Percentiles rank a stretch among this genome's conserved stretches.
Conservation (phyloP, 2,329 filamentous ascomycete genomes). For the Colletotrichum eleusines region DNA sequence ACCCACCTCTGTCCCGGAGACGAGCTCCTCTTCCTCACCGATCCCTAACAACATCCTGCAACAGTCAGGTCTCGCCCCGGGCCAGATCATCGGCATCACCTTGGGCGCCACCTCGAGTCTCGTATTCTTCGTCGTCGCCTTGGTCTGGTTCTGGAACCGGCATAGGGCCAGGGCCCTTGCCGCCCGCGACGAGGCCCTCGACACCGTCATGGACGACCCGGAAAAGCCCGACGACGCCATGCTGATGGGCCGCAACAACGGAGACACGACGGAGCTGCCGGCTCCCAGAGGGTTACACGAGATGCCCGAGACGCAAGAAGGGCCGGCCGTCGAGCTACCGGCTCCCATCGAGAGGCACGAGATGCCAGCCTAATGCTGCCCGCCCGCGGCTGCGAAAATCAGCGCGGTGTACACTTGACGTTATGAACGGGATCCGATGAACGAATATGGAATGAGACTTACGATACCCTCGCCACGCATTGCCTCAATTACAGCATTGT, state of each 20-base stretch:
- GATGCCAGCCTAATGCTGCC: constrained; percentile 20
- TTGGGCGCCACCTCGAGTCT: constrained; percentile 34
- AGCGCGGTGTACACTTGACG: background rate
- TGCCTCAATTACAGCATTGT: constrained; percentile 20
- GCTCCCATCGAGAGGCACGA: constrained; percentile 36
- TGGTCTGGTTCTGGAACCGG: constrained; percentile 40
- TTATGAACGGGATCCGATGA: constrained; percentile 8
- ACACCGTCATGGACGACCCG: constrained; percentile 29
- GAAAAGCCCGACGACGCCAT: constrained; percentile 32
- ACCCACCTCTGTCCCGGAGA: constrained; percentile 6
- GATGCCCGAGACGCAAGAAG: constrained; percentile 38
- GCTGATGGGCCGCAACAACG: constrained; percentile 15
- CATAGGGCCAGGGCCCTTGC: constrained; percentile 17
- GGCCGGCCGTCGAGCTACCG: constrained; percentile 27
- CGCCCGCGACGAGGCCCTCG: constrained; percentile 26
- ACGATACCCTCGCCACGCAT: constrained; percentile 41
- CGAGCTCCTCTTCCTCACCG: constrained; percentile 7
- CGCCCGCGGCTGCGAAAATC: background rate
- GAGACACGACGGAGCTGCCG: constrained; percentile 27
- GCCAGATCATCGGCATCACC: constrained; percentile 39
- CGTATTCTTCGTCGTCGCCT: constrained; percentile 36
- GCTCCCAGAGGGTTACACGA: constrained; percentile 35
- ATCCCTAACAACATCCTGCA: constrained; percentile 40
- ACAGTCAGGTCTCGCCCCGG: constrained; percentile 36
- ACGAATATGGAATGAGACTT: constrained; percentile 30